Evolutionary conservation across 371 early-diverging fungal genomes (phyloP).

Genomic region (Circinella minor): DNA sequence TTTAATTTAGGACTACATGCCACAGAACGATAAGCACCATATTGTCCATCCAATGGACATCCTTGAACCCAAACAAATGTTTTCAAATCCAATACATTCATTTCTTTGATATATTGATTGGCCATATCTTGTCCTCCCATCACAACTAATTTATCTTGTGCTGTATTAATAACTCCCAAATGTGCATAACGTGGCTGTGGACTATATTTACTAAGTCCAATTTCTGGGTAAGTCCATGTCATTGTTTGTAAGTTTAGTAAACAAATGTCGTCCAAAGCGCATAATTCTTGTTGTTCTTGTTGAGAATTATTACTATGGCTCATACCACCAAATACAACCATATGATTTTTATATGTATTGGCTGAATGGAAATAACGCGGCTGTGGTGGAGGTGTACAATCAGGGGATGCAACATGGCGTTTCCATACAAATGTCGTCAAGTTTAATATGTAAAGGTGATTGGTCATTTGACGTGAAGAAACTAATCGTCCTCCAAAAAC

Average conservation of each 20-base stretch:
- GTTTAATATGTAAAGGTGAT: constrained; percentile 70
- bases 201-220: constrained; percentile 43
- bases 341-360: constrained; percentile 57
- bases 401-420: constrained; percentile 35
- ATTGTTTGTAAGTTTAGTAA: constrained; percentile 61
- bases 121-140: constrained; percentile 78
- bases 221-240: constrained; percentile 60
- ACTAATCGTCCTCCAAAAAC: constrained; percentile 77
- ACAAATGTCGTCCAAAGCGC: constrained; percentile 68
- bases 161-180: constrained; percentile 49
- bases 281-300: constrained; percentile 30
- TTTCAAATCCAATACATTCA: constrained; percentile 68
- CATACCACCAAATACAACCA: constrained; percentile 75
- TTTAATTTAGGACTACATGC: constrained; percentile 45
- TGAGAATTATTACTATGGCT: constrained; percentile 34
- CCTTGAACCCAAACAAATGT: constrained; percentile 65
- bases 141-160: constrained; percentile 61
- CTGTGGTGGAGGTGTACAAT: constrained; percentile 42
- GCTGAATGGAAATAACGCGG: constrained; percentile 82
- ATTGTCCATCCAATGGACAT: constrained; percentile 63
- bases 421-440: constrained; percentile 64
- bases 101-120: constrained; percentile 75
- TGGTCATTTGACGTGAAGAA: constrained; percentile 69
- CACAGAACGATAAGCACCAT: constrained; percentile 80
- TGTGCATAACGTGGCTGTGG: constrained; percentile 79